A percentile compares a stretch with the other conserved stretches of the same genome.
phyloP scores from a whole-genome alignment of 768 basidiomycete genomes.

The Kwoniella heveanensis region DNA sequence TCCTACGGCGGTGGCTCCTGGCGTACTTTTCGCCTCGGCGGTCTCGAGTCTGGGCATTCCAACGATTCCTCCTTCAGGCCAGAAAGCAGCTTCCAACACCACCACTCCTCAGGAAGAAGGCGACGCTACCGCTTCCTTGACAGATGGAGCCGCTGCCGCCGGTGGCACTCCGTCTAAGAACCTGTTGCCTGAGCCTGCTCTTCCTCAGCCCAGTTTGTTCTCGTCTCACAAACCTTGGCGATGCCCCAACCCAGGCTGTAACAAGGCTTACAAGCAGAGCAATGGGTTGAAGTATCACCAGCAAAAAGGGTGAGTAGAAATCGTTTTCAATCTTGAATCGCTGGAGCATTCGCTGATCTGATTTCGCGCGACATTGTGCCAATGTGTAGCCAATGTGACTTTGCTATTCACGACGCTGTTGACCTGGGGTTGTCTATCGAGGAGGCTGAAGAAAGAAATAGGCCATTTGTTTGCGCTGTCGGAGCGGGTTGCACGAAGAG shows the following conservation, averaged over 20 bases:
- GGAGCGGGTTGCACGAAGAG: constrained; percentile 66
- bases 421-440: constrained; percentile 62
- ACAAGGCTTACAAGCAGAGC: constrained; percentile 94
- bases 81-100: constrained; percentile 8
- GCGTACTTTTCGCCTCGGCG: constrained; percentile 43
- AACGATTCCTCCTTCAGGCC: constrained; percentile 30
- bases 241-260: constrained; percentile 93
- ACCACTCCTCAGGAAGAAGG: constrained; percentile 4
- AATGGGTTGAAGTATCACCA: constrained; percentile 74
- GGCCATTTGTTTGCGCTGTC: constrained; percentile 87
- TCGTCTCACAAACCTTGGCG: constrained; percentile 57
- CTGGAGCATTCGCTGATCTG: background rate
- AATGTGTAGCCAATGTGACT: constrained; percentile 72
- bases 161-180: constrained; percentile 11
- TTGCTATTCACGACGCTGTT: constrained; percentile 80
- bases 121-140: background rate
- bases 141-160: constrained; percentile 13
- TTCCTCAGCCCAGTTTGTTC: constrained; percentile 52
- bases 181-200: constrained; percentile 25
- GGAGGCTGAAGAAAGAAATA: constrained; percentile 77
- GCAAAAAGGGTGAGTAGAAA: constrained; percentile 43
- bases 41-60: constrained; percentile 43
- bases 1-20: constrained; percentile 48
- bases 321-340: background rate
- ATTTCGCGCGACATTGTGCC: too few species aligned